phyloP scores from a whole-genome alignment of 371 early-diverging fungal genomes.

The Mucor velutinosus region DNA sequence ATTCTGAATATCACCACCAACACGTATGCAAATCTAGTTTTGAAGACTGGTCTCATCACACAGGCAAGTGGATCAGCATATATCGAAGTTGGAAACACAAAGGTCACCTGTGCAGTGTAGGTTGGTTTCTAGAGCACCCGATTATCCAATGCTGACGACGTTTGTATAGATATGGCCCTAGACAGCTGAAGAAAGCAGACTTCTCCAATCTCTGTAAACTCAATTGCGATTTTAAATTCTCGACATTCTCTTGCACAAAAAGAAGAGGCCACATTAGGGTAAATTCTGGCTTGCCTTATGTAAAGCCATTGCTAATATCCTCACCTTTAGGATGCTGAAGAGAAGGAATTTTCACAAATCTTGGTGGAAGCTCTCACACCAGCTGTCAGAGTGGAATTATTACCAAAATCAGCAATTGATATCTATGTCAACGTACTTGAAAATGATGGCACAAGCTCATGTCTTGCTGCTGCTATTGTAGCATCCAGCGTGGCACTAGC shows the following conservation, averaged over 20 bases:
- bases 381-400: conserved; percentile 79
- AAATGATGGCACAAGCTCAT: conserved; percentile 78
- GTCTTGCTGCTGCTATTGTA: conserved; percentile 85
- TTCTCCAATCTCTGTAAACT: conserved; percentile 68
- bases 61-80: conserved; percentile 93
- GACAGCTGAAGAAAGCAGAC: conserved; percentile 59
- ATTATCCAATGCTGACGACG: not conserved
- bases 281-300: conserved; percentile 3
- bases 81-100: conserved; percentile 84
- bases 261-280: conserved; percentile 64
- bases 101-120: conserved; percentile 91
- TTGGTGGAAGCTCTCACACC: conserved; percentile 85
- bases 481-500: conserved; percentile 87
- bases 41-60: conserved; percentile 82
- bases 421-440: conserved; percentile 87
- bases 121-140: conserved; percentile 10
- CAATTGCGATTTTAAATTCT: conserved; percentile 88
- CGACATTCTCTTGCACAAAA: conserved; percentile 83
- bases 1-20: not conserved
- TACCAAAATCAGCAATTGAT: conserved; percentile 91
- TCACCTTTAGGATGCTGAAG: conserved; percentile 69
- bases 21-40: conserved; percentile 41
- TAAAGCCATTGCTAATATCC: not conserved
- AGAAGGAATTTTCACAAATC: conserved; percentile 78
- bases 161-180: conserved; percentile 62